phyloP scores from a whole-genome alignment of 805 yeast genomes.

The Hemisphaericaspora nanyangensis region DNA sequence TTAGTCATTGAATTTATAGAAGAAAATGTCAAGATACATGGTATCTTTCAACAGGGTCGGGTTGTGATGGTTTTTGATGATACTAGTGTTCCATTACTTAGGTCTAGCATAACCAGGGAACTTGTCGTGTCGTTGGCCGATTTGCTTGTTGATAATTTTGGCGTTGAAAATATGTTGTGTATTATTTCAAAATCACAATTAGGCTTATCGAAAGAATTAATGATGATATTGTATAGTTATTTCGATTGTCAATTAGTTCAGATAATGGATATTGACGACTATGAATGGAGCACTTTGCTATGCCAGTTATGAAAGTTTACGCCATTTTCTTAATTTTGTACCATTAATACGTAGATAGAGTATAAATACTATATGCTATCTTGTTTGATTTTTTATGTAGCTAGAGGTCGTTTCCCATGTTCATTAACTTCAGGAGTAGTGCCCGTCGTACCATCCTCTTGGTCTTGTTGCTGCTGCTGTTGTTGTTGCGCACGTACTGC shows the following conservation, averaged over 20 bases:
- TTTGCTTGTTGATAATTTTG: constrained; percentile 4
- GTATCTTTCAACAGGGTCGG: background rate
- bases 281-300: background rate
- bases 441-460: background rate
- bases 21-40: background rate
- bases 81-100: background rate
- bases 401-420: constrained; percentile 29
- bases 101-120: background rate
- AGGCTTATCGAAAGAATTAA: background rate
- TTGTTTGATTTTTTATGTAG: background rate
- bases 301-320: background rate
- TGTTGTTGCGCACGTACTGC: constrained; percentile 16
- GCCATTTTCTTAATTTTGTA: no score
- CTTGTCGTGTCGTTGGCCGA: background rate
- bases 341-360: no score
- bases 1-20: constrained; percentile 1
- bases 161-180: background rate
- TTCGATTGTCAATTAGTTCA: constrained; percentile 3
- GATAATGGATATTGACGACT: background rate
- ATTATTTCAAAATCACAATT: constrained; percentile 1
- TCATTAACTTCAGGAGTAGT: constrained; percentile 19
- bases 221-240: background rate
- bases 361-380: no score
- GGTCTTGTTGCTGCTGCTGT: background rate
- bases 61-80: background rate